Base-by-base conservation (phyloP, 23 red algal genomes). In the Gracilaria domingensis region DNA sequence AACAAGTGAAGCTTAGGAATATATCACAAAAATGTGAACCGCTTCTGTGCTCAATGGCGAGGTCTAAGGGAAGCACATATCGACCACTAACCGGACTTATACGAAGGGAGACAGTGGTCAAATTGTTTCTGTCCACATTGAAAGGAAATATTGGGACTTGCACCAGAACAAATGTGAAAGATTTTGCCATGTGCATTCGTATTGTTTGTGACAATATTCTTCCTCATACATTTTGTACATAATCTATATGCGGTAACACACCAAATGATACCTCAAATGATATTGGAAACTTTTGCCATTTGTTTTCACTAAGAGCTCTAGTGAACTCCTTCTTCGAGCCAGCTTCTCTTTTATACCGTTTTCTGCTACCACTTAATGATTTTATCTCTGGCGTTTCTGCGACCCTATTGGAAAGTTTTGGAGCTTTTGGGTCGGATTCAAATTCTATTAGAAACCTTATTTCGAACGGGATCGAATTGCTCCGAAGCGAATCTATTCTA, bases 251-350 rank as follows among this genome's bases (percentile, higher is more conserved):
- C 16, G 61, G 61, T 8, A 66, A 66, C 9, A 36, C 28, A 16
- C 25, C 61, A 8, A 66, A 66, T 66, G 61, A 66, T 16, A 32
- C 25, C 14, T 66, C 25, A 32, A 66, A 66, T 66, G 61, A 66
- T 66, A 66, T 5, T 29, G 61, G 61, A 9, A 16, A 66, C 8
- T 9, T 32, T 29, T 32, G 28, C 9, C 33, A 36, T 9, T 9
- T 66, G 14, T 29, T 9, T 5, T 29, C 61, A 16, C 33, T 66
- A 8, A 29, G 61, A 66, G 14, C 9, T 5, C 16, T 48, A 48
- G 12, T 12, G 7, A 48, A 48, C 12, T 48, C 12, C 5, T 48
- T 8, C 12, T 48, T 48, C 12, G 5, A 48, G 5, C 45, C 5
- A 48, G 5, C 5, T 48, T 5, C 12, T 48, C 45, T 48, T 12